Evolutionary conservation across 1,139 yeast species (phyloP), one percentile per base, ranked within the genome.

Genomic region (Kodamaea plutei): DNA sequence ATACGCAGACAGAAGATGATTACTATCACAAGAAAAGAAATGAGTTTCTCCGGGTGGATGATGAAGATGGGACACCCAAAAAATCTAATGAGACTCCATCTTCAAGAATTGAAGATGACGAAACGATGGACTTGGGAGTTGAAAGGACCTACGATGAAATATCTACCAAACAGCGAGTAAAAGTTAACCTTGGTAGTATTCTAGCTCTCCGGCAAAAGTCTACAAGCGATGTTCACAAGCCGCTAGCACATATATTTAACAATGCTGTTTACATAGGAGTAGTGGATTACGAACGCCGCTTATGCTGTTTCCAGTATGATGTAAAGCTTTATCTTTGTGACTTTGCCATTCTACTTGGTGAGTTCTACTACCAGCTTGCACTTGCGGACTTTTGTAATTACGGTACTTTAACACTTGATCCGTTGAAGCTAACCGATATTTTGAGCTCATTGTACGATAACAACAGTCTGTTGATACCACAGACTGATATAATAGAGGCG

Each of bases 291-390:
- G 50, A 56, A 4, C 71, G 76, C 40, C 63, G 97, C 23, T 58
- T 91, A 11, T 79, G 84, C 10, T 84, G 96, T 15, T 67, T 91
- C 31, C 99, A 93, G 50, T 74, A 79, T 48, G 95, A 83, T 40
- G 82, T 89, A 8, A 76, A 77, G 36, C 62, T 91, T 20, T 83
- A 73, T 49, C 56, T 91, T 13, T 78, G 93, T 23, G 96, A 91
- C 53, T 91, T 88, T 53, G 87, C 83, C 0, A 69, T 84, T 0
- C 53, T 87, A 1, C 62, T 81, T 19, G 58, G 61, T 38, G 89
- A 84, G 40, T 64, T 87, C 34, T 88, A 83, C 49, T 91, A 88
- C 51, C 97, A 93, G 47, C 58, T 83, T 6, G 87, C 83, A 0
- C 58, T 91, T 11, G 62, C 80, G 2, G 89, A 85, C 37, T 88